Evolutionary conservation across 2,329 filamentous ascomycete genomes (phyloP), one percentile per base, ranked within the genome.

Genomic region (Ceratocystis variospora): DNA sequence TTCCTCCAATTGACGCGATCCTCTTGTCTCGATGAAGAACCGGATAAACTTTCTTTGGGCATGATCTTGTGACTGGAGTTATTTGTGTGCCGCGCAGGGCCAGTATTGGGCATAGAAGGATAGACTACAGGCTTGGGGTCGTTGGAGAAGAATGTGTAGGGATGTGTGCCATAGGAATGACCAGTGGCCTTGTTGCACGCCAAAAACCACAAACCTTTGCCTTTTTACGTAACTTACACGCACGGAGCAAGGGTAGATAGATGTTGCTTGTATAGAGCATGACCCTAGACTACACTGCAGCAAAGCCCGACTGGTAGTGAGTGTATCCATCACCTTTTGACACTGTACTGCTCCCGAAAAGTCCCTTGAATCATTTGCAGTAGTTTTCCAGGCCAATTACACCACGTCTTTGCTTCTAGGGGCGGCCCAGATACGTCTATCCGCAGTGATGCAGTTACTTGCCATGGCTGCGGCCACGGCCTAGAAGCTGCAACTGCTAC

Each of bases 101-200:
- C 53, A 10, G 22, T 10, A 15, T 15, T 28, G 48, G n/a, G 48
- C n/a, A 12, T 19, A n/a, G 55, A 17, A 59, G 17, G 55, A 37
- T 17, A 31, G 17, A 53, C 48, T 3, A 22, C n/a, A 25, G 1
- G 22, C 48, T 53, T 53, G 7, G 48, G 22, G 48, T 15, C 28
- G 33, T 59, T 59, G 55, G 55, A 19, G 55, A 59, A 37, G 55
- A 59, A 59, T 59, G 55, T 17, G 12, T n/a, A 59, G 55, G 28
- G 55, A 25, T 10, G 28, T 53, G 48, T 53, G 53, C 17, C 28
- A 25, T n/a, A 25, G 12, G 12, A 0, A 59, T 12, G 28, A 12
- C 48, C 48, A 25, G 15, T 28, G 19, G 15, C 25, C 4, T 28
- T 28, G 10, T 28, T 53, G 48, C 25, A 53, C 22, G 22, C 25